Base-by-base conservation (phyloP, 495 filamentous ascomycete genomes). In the Neurospora sp. region DNA sequence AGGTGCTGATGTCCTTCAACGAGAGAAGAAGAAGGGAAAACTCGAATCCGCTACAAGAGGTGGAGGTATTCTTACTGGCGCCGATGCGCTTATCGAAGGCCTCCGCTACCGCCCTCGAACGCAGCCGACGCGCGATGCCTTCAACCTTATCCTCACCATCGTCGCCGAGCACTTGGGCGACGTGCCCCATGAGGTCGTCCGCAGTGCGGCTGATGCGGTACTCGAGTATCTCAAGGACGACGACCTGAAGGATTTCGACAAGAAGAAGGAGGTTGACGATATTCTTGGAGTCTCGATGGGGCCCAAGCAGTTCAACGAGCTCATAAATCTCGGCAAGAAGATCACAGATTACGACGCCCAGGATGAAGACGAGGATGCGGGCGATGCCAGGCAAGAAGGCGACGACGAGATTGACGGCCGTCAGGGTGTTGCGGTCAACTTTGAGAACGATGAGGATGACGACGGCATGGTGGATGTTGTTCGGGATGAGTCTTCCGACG, bases 281-380 rank as follows among this genome's bases (percentile, higher is more conserved):
- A 86, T 98, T 71, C 79, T 99, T 47, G 96, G 95, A 37, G 87
- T 86, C 9, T 90, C 89, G 1, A 90, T 97, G 86, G 90, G 87
- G 40, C 89, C 93, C 1, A 97, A 98, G 79, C 91, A 97, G 78
- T 99, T 97, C 82, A 98, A 98, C 77, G 96, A 98, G 82, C 83
- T 98, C 68, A 91, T 98, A 69, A 99, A 97, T 79, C 86, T 99
- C 7, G 93, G 95, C 40, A 99, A 98, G 85, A 99, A 99, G 82
- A 97, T 99, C 75, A 98, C 96, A 39, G 96, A 99, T 81, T 99
- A 98, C 84, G 93, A 97, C 81, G 93, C 93, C 39, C 94, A 98
- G 78, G 95, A 98, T 77, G 96, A 99, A 37, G 95, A 98, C 77
- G 96, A 97, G 72, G 89, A 94, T 42, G 92, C 94, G 89, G 92